Percentiles rank a stretch among this genome's conserved stretches.
phyloP scores from a whole-genome alignment of 805 yeast genomes.

The Pichia californica region DNA sequence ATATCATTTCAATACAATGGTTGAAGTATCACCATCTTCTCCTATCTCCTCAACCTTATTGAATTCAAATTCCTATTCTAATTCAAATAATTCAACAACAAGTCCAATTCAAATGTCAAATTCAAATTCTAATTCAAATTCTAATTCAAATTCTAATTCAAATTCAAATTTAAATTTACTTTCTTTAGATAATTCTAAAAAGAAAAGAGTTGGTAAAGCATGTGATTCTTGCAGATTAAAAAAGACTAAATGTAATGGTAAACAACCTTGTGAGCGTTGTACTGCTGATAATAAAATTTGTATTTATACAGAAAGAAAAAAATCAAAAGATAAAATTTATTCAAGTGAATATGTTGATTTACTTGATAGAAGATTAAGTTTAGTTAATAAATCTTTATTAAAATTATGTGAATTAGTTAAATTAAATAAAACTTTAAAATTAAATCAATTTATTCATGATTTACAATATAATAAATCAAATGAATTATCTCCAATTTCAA shows the following conservation, averaged over 20 bases:
- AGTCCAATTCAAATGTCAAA: neutral
- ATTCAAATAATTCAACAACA: neutral
- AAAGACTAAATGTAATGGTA: constrained; percentile 60
- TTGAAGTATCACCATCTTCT: neutral
- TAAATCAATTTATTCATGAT: constrained; percentile 8
- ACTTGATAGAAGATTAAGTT: constrained; percentile 49
- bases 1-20: too few relatives aligned
- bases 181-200: constrained; percentile 16
- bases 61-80: neutral
- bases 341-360: constrained; percentile 59
- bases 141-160: neutral
- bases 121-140: neutral
- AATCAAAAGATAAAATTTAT: constrained; percentile 47
- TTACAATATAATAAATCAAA: constrained; percentile 15
- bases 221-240: constrained; percentile 58
- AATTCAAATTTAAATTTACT: neutral
- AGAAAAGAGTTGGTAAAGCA: constrained; percentile 57
- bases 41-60: neutral
- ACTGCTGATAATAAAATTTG: constrained; percentile 51
- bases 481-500: constrained; percentile 29
- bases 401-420: constrained; percentile 30
- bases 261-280: constrained; percentile 54
- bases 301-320: constrained; percentile 50
- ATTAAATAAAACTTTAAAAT: constrained; percentile 1
- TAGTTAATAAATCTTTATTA: constrained; percentile 45